A percentile compares a stretch with the other conserved stretches of the same genome.
Conservation (phyloP, 2,329 filamentous ascomycete species). For the Kalmusia sp. region DNA sequence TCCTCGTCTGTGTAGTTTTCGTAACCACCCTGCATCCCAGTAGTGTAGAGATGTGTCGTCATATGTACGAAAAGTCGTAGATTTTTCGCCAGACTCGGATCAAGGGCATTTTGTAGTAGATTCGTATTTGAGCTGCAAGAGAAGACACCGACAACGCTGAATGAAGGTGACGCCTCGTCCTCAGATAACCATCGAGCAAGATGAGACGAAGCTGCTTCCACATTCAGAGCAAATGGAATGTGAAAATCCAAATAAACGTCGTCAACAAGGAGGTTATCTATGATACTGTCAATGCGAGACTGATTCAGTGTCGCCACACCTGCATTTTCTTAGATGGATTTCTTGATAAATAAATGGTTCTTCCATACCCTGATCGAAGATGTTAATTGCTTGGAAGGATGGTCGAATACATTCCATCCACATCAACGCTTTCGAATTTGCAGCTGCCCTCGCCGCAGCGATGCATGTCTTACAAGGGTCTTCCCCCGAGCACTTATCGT, state of each 20-base stretch:
- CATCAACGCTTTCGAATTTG: conserved; percentile 19
- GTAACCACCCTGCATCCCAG: conserved; percentile 22
- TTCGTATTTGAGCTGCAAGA: conserved; percentile 25
- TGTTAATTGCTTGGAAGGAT: conserved; percentile 22
- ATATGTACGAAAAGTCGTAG: conserved; percentile 24
- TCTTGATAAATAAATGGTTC: too few species aligned
- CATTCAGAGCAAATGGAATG: conserved; percentile 25
- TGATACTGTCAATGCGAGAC: conserved; percentile 15
- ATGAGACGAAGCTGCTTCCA: conserved; percentile 23
- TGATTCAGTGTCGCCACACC: conserved; percentile 4
- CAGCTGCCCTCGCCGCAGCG: conserved; percentile 14
- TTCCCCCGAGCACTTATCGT: conserved; percentile 22
- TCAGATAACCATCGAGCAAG: conserved; percentile 23
- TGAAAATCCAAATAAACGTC: conserved; percentile 27
- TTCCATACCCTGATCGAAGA: conserved; percentile 17
- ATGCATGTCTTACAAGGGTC: conserved; percentile 26
- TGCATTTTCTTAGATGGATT: not conserved
- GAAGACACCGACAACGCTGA: conserved; percentile 23
- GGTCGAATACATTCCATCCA: conserved; percentile 30
- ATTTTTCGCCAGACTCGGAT: conserved; percentile 18
- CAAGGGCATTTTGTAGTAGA: conserved; percentile 19
- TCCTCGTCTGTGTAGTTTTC: conserved; percentile 22
- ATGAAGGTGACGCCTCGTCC: conserved; percentile 14
- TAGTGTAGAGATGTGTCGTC: conserved; percentile 24
- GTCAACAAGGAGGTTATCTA: conserved; percentile 18